These are phyloP conservation scores for Takashimella tepidaria DNA, from an alignment of 1,284 basidiomycete genomes.

Conservation along the genomic window DNA sequence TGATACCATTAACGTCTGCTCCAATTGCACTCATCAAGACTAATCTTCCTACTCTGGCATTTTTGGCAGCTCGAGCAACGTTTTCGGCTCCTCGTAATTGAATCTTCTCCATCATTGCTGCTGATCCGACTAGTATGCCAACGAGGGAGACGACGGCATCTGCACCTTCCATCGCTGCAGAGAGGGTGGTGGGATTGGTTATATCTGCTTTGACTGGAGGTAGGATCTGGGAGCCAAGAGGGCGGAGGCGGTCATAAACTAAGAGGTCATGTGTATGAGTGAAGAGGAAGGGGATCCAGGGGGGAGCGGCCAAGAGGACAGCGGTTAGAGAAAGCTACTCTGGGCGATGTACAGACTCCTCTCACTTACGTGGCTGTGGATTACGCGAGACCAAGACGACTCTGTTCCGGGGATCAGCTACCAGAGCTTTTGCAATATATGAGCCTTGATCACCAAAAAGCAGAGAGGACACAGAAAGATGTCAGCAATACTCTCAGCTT, in stretches of 20 bases:
- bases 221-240: constrained; percentile 43
- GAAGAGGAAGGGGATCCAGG: background rate
- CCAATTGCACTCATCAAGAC: constrained; percentile 43
- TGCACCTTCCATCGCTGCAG: constrained; percentile 54
- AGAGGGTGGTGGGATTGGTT: constrained; percentile 52
- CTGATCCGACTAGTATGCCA: constrained; percentile 58
- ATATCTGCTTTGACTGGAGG: constrained; percentile 56
- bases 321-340: too few species aligned
- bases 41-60: constrained; percentile 29
- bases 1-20: constrained; percentile 32
- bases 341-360: too few species aligned
- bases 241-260: constrained; percentile 31
- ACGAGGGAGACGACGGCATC: constrained; percentile 60
- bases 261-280: too few species aligned
- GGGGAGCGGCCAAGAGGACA: too few species aligned
- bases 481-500: background rate
- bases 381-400: constrained; percentile 58
- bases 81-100: constrained; percentile 63
- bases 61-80: constrained; percentile 44
- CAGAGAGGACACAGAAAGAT: background rate
- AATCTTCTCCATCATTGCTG: constrained; percentile 56
- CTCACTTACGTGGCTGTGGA: constrained; percentile 49
- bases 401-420: constrained; percentile 43
- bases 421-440: constrained; percentile 54
- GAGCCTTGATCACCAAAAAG: too few species aligned